Base-by-base conservation (phyloP, 129 eudicot genomes). In the Chrysanthemum lavandulifolium region DNA sequence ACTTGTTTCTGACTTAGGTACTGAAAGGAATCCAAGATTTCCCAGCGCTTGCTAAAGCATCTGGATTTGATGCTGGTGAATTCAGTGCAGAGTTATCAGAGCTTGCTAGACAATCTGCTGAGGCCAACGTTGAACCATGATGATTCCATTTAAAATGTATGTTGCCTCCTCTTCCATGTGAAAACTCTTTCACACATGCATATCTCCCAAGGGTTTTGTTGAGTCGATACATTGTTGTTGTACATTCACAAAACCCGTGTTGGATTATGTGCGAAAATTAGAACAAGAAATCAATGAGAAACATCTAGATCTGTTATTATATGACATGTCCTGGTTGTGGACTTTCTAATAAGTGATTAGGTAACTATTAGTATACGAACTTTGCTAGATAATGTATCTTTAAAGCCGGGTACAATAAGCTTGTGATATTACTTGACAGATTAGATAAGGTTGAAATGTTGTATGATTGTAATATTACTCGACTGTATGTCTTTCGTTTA, bases 1-100 rank as follows among this genome's bases (percentile, higher is more conserved):
- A 15, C 40, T 3, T 65, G 14, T 56, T 61, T 70, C 19, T n/a
- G 66, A 40, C 47, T 40, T 40, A 89, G 98, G 95, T 92, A 52
- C 69, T 86, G 43, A 81, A 81, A 27, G 97, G 97, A 21, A 79
- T 81, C 72, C 83, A 76, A 68, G 84, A 83, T 33, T 78, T 90
- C n/a, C 82, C 91, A 12, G 89, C 85, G 45, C 97, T 90, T 71
- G 97, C 95, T 49, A 72, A 49, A 68, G 70, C 83, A 70, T 81
- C 97, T 23, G 97, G 95, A 69, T 76, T 90, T 61, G 77, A 82
- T 72, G 81, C 75, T 15, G 89, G 78, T 64, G 88, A 82, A 70
- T 74, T 72, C 65, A 74, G 74, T 58, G 80, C 80, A 52, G 78
- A 78, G 48, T 52, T 78, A 4, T 63, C 73, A 47, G 55, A 78